Evolutionary conservation across 345 rosid species (phyloP).

Genomic region (Murraya paniculata): DNA sequence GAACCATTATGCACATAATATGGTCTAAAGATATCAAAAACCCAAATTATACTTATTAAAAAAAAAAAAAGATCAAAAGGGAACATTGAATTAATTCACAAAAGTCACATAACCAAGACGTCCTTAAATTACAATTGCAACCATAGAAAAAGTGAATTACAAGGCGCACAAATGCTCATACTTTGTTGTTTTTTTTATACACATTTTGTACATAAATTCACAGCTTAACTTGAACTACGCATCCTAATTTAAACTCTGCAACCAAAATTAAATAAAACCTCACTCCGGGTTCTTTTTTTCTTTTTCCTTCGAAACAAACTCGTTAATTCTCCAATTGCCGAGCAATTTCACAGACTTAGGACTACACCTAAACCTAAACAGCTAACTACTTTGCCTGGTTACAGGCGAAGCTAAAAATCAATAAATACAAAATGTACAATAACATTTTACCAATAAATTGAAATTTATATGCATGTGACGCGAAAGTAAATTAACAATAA

Average conservation of each 20-base stretch:
- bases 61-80: neutral
- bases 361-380: neutral
- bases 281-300: neutral
- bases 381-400: neutral
- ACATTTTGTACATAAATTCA: neutral
- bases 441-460: neutral
- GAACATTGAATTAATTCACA: neutral
- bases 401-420: neutral
- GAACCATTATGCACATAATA: conserved; percentile 14
- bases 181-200: neutral
- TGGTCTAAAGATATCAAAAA: conserved; percentile 2
- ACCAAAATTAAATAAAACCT: neutral
- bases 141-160: neutral
- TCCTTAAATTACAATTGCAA: neutral
- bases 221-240: neutral
- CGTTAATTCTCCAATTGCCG: neutral
- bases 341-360: neutral
- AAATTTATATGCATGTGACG: neutral
- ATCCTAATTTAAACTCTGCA: neutral
- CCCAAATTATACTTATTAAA: neutral
- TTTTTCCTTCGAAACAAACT: neutral
- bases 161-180: neutral
- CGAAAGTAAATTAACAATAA: neutral
- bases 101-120: neutral
- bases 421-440: neutral